Percentiles rank a stretch among this genome's conserved stretches.
phyloP scores from a whole-genome alignment of 768 basidiomycete species.

The Asterophora parasitica region DNA sequence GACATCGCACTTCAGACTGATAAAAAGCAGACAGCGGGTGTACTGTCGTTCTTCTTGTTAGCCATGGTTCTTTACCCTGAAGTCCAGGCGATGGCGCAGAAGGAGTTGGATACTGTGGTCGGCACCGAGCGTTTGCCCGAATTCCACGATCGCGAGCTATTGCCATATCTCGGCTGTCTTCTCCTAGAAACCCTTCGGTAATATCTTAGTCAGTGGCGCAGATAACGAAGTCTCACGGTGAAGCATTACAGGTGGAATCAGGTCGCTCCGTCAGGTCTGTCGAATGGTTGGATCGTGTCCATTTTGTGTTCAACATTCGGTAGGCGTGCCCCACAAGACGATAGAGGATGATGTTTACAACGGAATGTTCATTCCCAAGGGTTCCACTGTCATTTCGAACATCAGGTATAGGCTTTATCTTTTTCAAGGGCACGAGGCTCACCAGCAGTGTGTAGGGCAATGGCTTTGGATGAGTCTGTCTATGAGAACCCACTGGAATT shows the following conservation, averaged over 20 bases:
- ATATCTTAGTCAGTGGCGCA: too few species aligned
- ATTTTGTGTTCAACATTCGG: neutral
- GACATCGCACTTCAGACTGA: too few species aligned
- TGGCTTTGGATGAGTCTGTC: slow-evolving; percentile 24
- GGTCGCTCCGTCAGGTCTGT: slow-evolving; percentile 11
- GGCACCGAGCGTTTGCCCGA: slow-evolving; percentile 16
- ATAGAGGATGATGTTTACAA: slow-evolving; percentile 19
- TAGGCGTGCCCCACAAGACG: slow-evolving; percentile 17
- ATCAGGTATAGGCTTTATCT: slow-evolving; percentile 9
- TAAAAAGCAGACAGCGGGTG: too few species aligned
- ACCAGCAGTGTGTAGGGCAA: slow-evolving; percentile 18
- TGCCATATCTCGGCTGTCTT: slow-evolving; percentile 14
- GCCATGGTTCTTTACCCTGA: slow-evolving; percentile 18
- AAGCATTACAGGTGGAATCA: slow-evolving; percentile 12
- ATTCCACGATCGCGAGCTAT: slow-evolving; percentile 13
- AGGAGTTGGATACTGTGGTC: slow-evolving; percentile 15
- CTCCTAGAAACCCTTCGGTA: neutral
- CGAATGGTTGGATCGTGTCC: neutral
- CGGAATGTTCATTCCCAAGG: slow-evolving; percentile 21
- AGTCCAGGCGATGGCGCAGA: slow-evolving; percentile 13
- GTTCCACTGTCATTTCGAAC: slow-evolving; percentile 17
- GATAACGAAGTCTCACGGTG: too few species aligned
- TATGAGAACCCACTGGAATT: slow-evolving; percentile 26
- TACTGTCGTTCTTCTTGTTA: slow-evolving; percentile 9
- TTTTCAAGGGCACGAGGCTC: too few species aligned